Evolutionary conservation across 352 stramenopile genomes (phyloP), one percentile per base, ranked within the genome.

Genomic region (Globisporangium lucens): DNA sequence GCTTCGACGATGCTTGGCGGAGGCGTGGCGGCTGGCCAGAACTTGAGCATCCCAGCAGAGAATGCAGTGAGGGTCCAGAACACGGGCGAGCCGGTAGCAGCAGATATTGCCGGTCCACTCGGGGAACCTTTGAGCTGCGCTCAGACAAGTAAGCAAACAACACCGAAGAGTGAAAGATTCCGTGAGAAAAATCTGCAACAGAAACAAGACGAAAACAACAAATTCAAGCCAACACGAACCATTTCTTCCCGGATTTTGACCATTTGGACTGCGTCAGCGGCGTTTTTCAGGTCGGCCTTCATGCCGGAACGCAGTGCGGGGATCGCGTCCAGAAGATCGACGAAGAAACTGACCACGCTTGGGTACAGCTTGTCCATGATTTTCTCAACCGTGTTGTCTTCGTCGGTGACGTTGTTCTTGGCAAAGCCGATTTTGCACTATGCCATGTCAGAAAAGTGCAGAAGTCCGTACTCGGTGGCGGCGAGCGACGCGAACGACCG

Each of bases 371-470:
- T 71, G 38, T 61, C 53, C 15, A 64, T 69, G 63, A 80, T 72
- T 58, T 78, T 71, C 0, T 64, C 33, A 29, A 75, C 63, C n/a
- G 66, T 72, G 38, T 78, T 80, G 38, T 63, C 74, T 5, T 75
- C 71, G 6, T 56, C 56, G 4, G 63, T 68, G 41, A 80, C 43
- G 59, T 75, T 73, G 38, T 69, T 66, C 0, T 35, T 72, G 27
- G 63, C 43, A 41, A 80, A 80, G 4, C 74, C 74, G 46, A 80
- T 49, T 20, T 56, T 65, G 53, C 74, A 80, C 47, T 80, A 71
- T 24, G 59, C 47, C 13, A 35, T 61, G 61, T 80, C 74, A 0
- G 61, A 24, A 29, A 80, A 80, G 52, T 80, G 72, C 10, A 78
- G 53, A 24, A 68, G 55, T 4, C 74, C 74, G 58, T 78, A 75